phyloP scores from a whole-genome alignment of 176 grass and related monocot genomes.

The Rhynchospora tenuis region DNA sequence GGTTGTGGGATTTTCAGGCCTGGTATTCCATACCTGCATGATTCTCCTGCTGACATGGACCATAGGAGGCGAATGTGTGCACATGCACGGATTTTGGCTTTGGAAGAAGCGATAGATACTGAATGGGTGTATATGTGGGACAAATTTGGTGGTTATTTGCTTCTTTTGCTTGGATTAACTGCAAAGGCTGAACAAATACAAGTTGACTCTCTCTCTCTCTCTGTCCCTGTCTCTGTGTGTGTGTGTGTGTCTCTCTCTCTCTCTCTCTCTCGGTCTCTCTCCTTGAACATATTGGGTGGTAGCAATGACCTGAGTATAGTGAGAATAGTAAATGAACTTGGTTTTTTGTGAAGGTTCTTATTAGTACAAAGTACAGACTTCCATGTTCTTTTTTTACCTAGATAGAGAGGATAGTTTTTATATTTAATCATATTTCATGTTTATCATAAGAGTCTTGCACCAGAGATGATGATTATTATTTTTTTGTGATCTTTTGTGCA shows the following conservation, averaged over 20 bases:
- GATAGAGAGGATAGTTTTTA: neutral
- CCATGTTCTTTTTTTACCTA: neutral
- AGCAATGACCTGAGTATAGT: neutral
- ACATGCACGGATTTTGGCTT: conserved; percentile 91
- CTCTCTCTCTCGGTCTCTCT: neutral
- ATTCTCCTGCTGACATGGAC: conserved; percentile 58
- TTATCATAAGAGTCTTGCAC: neutral
- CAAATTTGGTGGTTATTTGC: conserved; percentile 97
- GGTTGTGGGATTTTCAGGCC: conserved; percentile 47
- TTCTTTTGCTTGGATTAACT: conserved; percentile 97
- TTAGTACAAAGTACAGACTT: neutral
- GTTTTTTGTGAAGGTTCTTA: neutral
- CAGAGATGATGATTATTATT: neutral
- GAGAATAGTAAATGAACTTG: neutral
- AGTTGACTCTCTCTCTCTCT: conserved; percentile 26
- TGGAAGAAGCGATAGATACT: conserved; percentile 99
- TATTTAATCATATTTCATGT: neutral
- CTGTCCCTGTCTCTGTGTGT: neutral
- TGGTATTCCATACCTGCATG: conserved; percentile 55
- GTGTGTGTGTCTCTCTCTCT: too few species aligned
- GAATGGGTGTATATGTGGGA: conserved; percentile 99
- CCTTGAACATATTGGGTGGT: neutral
- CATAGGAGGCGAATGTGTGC: conserved; percentile 96
- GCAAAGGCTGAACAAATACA: conserved; percentile 99
- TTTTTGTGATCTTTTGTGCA: conserved; percentile 38